A percentile compares a stretch with the other conserved stretches of the same genome.
These are phyloP conservation scores for Ilyonectria sp. DNA, from an alignment of 2,329 filamentous ascomycete species.

Conservation along the genomic window DNA sequence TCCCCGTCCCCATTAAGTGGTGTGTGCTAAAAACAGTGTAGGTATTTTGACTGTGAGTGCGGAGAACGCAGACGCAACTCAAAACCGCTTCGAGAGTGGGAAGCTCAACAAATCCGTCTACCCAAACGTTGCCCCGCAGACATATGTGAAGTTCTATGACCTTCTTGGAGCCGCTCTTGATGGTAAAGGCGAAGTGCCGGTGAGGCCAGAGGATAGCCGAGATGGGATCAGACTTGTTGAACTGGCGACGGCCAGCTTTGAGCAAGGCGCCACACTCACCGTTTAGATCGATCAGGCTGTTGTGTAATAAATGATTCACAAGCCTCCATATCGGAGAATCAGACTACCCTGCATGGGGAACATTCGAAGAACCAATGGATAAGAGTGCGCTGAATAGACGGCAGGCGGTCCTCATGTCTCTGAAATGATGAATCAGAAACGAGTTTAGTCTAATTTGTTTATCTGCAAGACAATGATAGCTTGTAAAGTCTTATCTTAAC, in stretches of 20 bases:
- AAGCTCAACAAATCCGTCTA: constrained; percentile 1
- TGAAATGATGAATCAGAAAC: too few species aligned
- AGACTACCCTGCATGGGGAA: too few species aligned
- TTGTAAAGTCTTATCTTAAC: not conserved
- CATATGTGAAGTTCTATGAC: constrained; percentile 2
- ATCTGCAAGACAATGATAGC: too few species aligned
- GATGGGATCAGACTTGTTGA: constrained; percentile 3
- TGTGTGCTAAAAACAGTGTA: not conserved
- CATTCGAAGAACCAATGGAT: not conserved
- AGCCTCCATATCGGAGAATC: too few species aligned
- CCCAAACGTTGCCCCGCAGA: not conserved
- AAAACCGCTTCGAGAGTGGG: constrained; percentile 1
- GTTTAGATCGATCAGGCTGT: not conserved
- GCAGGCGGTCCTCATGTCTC: too few species aligned
- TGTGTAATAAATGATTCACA: not conserved
- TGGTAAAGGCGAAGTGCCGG: not conserved
- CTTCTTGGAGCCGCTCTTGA: constrained; percentile 2
- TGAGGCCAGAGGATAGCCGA: constrained; percentile 6
- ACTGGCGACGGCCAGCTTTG: not conserved
- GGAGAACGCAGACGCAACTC: not conserved
- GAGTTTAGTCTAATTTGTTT: too few species aligned
- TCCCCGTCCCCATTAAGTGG: too few species aligned
- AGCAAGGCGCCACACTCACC: not conserved
- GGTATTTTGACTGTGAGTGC: not conserved
- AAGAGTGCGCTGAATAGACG: too few species aligned